Conservation (phyloP, 768 basidiomycete genomes). For the Russula sp. region DNA sequence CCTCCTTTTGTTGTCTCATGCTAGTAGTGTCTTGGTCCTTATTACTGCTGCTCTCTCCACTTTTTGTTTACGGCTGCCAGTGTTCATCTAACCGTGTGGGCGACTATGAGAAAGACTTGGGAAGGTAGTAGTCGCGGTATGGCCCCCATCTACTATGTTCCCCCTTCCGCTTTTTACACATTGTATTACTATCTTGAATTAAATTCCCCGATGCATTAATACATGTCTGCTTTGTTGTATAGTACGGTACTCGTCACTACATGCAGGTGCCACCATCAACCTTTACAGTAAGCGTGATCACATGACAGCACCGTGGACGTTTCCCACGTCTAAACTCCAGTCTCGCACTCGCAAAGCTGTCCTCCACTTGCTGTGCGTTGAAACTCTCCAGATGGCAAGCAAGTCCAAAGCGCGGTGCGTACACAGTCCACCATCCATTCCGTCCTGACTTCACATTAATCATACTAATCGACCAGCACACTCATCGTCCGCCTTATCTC, state of each 20-base stretch:
- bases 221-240: background rate
- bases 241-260: background rate
- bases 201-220: background rate
- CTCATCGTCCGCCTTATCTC: conserved; percentile 86
- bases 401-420: conserved; percentile 61
- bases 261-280: no score
- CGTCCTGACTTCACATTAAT: background rate
- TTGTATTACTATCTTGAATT: conserved; percentile 25
- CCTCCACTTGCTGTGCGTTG: background rate
- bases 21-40: conserved; percentile 1
- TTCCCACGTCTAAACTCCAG: background rate
- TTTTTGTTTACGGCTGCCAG: conserved; percentile 1
- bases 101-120: conserved; percentile 10
- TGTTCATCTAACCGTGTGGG: conserved; percentile 8
- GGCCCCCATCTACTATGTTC: conserved; percentile 14
- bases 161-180: background rate
- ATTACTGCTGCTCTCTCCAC: background rate
- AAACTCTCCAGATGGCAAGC: conserved; percentile 46
- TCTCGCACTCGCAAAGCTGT: background rate
- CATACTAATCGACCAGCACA: conserved; percentile 48
- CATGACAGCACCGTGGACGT: background rate
- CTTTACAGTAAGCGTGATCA: no score
- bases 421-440: background rate
- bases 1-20: background rate
- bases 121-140: conserved; percentile 5